Base-by-base conservation (phyloP, 495 filamentous ascomycete species). In the Elaphomyces granulatus region DNA sequence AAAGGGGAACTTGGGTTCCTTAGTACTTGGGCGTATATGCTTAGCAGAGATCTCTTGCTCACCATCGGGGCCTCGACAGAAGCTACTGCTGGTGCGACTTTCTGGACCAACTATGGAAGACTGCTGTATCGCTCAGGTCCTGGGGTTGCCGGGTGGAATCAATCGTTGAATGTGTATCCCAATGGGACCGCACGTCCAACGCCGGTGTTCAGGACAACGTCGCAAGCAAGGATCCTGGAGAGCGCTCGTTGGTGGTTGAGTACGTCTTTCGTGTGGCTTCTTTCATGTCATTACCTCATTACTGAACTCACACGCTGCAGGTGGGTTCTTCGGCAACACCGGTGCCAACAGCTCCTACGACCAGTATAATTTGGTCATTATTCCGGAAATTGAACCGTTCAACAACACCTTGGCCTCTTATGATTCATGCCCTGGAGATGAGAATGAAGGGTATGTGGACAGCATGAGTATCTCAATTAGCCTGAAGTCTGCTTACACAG, bases 71-170 rank as follows among this genome's bases (percentile, higher is more conserved):
- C 69, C 1, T 50, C 58, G 9, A 71, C 68, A 1, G 70, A 73
- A 44, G 67, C 66, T 19, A 53, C 54, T 20, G 49, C 69, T 8
- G 70, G 71, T 10, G 66, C 66, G 0, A 37, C 50, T 12, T 67
- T 71, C 44, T 73, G 70, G 71, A 66, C 62, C 38, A 47, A 60
- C n/a, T 75, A 75, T 37, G 70, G 70, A 2, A 57, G 70, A 19
- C 51, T 59, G 7, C 44, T 74, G 14, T 73, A 66, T 45, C 64
- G 63, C 20, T 66, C 70, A 7, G 49, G 53, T 2, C 23, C 46
- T 14, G 64, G 58, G 8, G 53, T 66, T 20, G 44, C 63, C 0
- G 40, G 50, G 2, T 75, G 67, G 53, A 59, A 68, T 41, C 43
- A 54, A 7, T 59, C 53, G 19, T 34, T 64, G 42, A 64, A 62